These are phyloP conservation scores for Deakozyma indianensis DNA, from an alignment of 805 yeast genomes.

Conservation along the genomic window DNA sequence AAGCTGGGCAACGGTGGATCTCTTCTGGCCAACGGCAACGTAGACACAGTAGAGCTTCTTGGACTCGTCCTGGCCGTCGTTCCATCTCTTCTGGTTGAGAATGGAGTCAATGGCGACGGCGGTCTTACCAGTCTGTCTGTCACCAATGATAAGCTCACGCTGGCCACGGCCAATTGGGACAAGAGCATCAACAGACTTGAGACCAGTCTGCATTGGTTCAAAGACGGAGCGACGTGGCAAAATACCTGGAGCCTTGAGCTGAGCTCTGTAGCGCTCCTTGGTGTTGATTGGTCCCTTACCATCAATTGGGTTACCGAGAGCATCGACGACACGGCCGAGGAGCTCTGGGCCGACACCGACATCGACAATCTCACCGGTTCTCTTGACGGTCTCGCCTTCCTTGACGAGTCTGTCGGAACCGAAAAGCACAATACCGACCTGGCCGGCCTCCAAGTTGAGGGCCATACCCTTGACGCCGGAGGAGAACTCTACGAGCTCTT, in stretches of 20 bases:
- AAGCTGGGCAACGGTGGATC: constrained; percentile 99
- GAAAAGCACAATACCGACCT: constrained; percentile 99
- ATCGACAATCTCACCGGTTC: constrained; percentile 98
- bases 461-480: constrained; percentile 99
- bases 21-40: constrained; percentile 99
- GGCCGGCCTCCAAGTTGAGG: constrained; percentile 98
- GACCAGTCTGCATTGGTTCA: constrained; percentile 99
- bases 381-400: constrained; percentile 99
- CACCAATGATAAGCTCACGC: constrained; percentile 99
- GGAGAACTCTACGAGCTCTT: constrained; percentile 97
- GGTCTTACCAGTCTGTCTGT: constrained; percentile 99
- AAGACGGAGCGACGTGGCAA: constrained; percentile 96
- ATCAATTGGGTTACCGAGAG: constrained; percentile 98
- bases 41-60: constrained; percentile 99
- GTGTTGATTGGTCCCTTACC: constrained; percentile 98
- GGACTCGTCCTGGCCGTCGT: constrained; percentile 84
- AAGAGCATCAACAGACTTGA: constrained; percentile 95
- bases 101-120: constrained; percentile 98
- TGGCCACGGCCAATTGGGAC: constrained; percentile 99
- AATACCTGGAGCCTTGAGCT: constrained; percentile 99
- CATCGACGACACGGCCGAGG: constrained; percentile 99
- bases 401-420: constrained; percentile 98
- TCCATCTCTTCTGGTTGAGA: constrained; percentile 98
- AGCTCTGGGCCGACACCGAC: constrained; percentile 97
- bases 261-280: constrained; percentile 80